phyloP scores from a whole-genome alignment of 805 yeast genomes.

The Starmerella apicola region DNA sequence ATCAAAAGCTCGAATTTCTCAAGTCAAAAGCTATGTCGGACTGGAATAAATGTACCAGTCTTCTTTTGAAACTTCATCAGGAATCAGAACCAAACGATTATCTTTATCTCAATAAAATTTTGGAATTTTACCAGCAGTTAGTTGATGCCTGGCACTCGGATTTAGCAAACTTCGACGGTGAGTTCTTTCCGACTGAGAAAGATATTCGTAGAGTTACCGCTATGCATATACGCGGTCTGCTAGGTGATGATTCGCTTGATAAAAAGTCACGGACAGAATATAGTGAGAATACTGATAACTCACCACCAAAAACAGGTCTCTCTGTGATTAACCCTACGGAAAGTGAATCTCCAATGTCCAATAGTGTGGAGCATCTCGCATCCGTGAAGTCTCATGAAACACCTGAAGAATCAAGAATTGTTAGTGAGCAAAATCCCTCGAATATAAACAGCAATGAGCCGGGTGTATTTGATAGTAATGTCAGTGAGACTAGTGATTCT shows the following conservation, averaged over 20 bases:
- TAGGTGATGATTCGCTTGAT: conserved; percentile 24
- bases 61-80: conserved; percentile 42
- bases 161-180: conserved; percentile 64
- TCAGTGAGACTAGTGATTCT: background rate
- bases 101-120: conserved; percentile 53
- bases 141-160: conserved; percentile 82
- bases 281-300: no score
- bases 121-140: conserved; percentile 62
- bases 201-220: conserved; percentile 87
- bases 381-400: background rate
- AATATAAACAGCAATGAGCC: background rate
- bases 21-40: conserved; percentile 44
- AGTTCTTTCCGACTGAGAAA: conserved; percentile 77
- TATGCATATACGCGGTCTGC: conserved; percentile 64
- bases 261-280: no score
- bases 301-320: background rate
- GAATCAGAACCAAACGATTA: conserved; percentile 51
- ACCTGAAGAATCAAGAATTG: no score
- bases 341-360: background rate
- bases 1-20: conserved; percentile 43
- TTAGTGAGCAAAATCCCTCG: no score
- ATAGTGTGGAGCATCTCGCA: background rate
- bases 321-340: background rate
- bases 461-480: no score
- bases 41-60: conserved; percentile 32